Conservation (phyloP, 2,329 filamentous ascomycete genomes). For the Aspergillus glaucus region DNA sequence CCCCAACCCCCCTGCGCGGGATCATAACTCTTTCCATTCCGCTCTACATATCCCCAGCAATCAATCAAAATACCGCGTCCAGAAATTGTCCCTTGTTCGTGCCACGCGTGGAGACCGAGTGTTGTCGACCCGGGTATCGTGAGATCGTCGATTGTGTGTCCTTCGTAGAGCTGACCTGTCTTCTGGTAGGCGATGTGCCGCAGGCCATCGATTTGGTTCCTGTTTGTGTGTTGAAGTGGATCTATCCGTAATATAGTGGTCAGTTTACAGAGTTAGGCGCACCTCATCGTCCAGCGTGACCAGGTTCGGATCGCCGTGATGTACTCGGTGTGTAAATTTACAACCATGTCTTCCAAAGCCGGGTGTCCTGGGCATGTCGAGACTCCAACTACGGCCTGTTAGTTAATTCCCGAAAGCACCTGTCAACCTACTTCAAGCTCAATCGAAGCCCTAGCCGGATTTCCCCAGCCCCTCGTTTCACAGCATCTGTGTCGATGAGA, state of each 20-base stretch:
- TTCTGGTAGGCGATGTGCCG: constrained; percentile 10
- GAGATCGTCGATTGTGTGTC: constrained; percentile 4
- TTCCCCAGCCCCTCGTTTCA: constrained; percentile 37
- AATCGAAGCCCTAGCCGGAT: constrained; percentile 29
- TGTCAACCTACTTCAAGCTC: no score
- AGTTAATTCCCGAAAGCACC: no score
- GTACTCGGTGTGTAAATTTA: no score
- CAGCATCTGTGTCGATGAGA: constrained; percentile 38
- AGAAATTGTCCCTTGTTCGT: constrained; percentile 27
- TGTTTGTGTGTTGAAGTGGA: constrained; percentile 44
- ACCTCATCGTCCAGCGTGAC: no score
- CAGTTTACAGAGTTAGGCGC: no score
- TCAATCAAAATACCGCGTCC: constrained; percentile 50
- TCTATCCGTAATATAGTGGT: not conserved
- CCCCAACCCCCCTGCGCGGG: no score
- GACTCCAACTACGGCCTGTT: not conserved
- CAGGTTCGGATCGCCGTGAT: no score
- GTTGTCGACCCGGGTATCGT: constrained; percentile 3
- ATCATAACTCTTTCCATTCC: no score
- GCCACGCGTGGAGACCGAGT: constrained; percentile 32
- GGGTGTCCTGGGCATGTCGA: no score
- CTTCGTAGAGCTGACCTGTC: constrained; percentile 28
- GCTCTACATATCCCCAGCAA: constrained; percentile 43
- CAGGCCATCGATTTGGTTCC: constrained; percentile 44
- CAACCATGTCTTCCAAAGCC: no score